phyloP scores from a whole-genome alignment of 371 early-diverging fungal genomes.

The Mortierella sp. region DNA sequence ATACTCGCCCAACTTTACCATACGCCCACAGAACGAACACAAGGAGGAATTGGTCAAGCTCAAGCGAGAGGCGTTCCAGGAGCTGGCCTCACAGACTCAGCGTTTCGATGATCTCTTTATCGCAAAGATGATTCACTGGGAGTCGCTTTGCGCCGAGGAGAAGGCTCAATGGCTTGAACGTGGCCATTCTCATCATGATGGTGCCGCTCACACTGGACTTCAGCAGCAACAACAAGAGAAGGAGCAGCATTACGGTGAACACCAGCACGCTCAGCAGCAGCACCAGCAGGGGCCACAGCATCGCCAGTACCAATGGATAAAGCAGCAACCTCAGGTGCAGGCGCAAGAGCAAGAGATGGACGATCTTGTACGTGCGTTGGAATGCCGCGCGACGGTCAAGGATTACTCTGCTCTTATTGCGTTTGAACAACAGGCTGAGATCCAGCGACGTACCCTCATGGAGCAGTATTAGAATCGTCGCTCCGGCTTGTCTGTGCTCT shows the following conservation, averaged over 20 bases:
- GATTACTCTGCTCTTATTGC: conserved; percentile 49
- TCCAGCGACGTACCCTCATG: not conserved
- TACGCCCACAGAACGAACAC: not conserved
- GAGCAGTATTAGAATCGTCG: not conserved
- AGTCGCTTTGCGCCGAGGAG: conserved; percentile 36
- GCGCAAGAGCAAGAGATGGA: conserved; percentile 32
- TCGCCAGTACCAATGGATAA: not conserved
- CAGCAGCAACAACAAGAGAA: not conserved
- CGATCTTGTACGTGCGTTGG: conserved; percentile 44
- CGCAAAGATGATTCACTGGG: conserved; percentile 55
- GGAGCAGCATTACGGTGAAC: not conserved
- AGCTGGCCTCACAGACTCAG: conserved; percentile 47
- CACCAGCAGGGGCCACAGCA: not conserved
- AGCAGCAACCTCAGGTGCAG: not conserved
- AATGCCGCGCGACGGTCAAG: conserved; percentile 46
- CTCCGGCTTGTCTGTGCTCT: not conserved
- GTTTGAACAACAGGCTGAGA: conserved; percentile 34
- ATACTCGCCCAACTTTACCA: not conserved
- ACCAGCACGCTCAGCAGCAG: not conserved
- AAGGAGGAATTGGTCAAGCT: conserved; percentile 26
- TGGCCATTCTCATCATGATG: not conserved
- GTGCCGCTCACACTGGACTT: no score
- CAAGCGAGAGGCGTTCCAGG: conserved; percentile 49
- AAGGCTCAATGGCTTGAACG: conserved; percentile 45
- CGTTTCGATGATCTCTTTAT: conserved; percentile 48